Evolutionary conservation across 2,329 filamentous ascomycete genomes (phyloP), one percentile per base, ranked within the genome.

Genomic region (Aspergillus ochraceoroseus): DNA sequence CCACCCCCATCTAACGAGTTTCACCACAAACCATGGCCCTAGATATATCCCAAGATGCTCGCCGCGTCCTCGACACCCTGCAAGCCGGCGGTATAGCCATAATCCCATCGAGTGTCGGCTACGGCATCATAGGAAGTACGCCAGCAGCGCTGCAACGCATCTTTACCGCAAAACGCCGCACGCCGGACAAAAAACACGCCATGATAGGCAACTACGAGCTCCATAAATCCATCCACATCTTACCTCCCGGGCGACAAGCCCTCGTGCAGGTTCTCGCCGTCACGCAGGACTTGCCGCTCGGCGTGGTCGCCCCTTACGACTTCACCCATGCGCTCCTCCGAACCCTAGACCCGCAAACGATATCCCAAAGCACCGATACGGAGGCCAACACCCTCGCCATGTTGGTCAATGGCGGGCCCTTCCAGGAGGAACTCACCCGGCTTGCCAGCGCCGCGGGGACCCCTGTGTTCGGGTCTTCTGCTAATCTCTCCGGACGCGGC

Each of bases 41-140:
- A 12, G 11, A 32, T 13, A 31, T 20, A n/a, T 17, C 7, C 12
- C 17, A 20, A 2, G 51, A 54, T 33, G 49, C 49, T 7, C 22
- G 12, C 2, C 11, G 15, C 4, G 25, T 39, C 9, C 47, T 41
- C 17, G 1, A 45, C 7, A 27, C 38, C 20, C 48, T 55, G 20
- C 13, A 49, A 34, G 13, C 37, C 5, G 54, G 54, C 9, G 53
- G 54, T 3, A 40, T 57, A 2, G 46, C 43, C 23, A 47, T 57
- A 8, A 25, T 49, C 20, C 56, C 56, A 5, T 51, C 54, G 4
- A 53, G 55, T 13, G 50, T 58, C 6, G 56, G 55, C 39, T 59
- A 58, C 30, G 53, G 27, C 7, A 20, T 59, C 2, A 42, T 58
- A 32, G 35, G 51, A 4, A 32, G 37, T 2, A 47, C 44, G 5